Base-by-base conservation (phyloP, 31 red algal genomes). In the Odonthalia washingtoniensis region DNA sequence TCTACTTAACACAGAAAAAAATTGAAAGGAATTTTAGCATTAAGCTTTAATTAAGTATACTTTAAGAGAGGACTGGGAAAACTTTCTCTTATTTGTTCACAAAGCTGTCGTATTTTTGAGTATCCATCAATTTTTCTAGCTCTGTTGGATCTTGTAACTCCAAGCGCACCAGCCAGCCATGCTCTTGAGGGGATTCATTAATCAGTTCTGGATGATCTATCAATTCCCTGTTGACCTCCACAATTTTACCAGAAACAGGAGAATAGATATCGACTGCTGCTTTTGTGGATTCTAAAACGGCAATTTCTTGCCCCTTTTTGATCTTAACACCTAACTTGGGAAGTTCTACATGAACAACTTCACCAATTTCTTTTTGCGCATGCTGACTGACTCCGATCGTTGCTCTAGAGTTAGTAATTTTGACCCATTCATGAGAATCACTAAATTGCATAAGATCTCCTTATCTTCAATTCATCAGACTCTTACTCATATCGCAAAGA, bases 381-480 rank as follows among this genome's bases (percentile, higher is more conserved):
- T 96, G 94, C 14, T 83, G 40, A 12, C 94, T 93, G 64, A 99
- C 96, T 21, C 97, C 97, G 12, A 99, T 75, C 24, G 97, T 99
- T 2, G 85, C 94, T 27, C 87, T 80, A 68, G 86, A 82, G 61
- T 86, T 92, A 34, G 96, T 83, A 14, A 93, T 46, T 63, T 94
- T 89, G n/a, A 83, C 84, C 97, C 97, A 99, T 66, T 99, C 97
- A 78, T 99, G 97, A 6, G 97, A 94, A 64, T 77, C 44, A 46
- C 40, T 31, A 74, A 94, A 97, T 46, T 93, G 42, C 42, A 44
- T 44, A 44, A 44, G 42, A 44, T 44, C 42, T 44, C 42, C 42
- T 44, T 44, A 44, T 44, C 42, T 44, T 44, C 42, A 44, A 44
- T 44, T 44, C 42, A 44, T 44, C 42, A 44, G 42, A 44, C 42